Evolutionary conservation across 495 filamentous ascomycete genomes (phyloP).

Genomic region (Aspergillus coremiiformis): DNA sequence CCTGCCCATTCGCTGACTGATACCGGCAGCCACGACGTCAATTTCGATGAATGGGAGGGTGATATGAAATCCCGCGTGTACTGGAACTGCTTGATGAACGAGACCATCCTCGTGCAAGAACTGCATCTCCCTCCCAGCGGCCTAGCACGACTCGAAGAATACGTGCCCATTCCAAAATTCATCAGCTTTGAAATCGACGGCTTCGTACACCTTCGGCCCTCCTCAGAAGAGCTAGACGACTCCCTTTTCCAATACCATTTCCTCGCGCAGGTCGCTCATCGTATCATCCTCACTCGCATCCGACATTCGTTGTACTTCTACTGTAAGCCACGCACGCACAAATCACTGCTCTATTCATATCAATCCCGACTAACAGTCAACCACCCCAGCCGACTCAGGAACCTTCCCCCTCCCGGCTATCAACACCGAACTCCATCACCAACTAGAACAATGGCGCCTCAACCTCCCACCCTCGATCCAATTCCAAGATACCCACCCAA

Average conservation of each 20-base stretch:
- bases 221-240: constrained; percentile 34
- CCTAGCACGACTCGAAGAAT: constrained; percentile 37
- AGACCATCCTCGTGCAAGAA: constrained; percentile 43
- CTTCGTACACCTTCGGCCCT: constrained; percentile 24
- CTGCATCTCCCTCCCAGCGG: constrained; percentile 42
- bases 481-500: constrained; percentile 25
- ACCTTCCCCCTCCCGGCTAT: constrained; percentile 40
- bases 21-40: constrained; percentile 32
- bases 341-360: neutral
- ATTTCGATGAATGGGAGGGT: constrained; percentile 42
- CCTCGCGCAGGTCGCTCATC: constrained; percentile 42
- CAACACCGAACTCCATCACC: constrained; percentile 39
- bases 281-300: constrained; percentile 43
- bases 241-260: constrained; percentile 46
- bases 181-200: constrained; percentile 36
- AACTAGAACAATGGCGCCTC: constrained; percentile 41
- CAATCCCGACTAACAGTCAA: neutral
- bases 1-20: constrained; percentile 4
- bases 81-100: constrained; percentile 45
- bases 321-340: constrained; percentile 29
- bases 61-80: constrained; percentile 46
- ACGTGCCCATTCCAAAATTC: constrained; percentile 43
- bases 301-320: constrained; percentile 44
- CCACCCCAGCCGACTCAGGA: constrained; percentile 35
- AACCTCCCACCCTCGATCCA: constrained; percentile 38